A percentile compares a stretch with the other conserved stretches of the same genome.
These are phyloP conservation scores for Hericium coralloides DNA, from an alignment of 768 basidiomycete species.

Conservation along the genomic window DNA sequence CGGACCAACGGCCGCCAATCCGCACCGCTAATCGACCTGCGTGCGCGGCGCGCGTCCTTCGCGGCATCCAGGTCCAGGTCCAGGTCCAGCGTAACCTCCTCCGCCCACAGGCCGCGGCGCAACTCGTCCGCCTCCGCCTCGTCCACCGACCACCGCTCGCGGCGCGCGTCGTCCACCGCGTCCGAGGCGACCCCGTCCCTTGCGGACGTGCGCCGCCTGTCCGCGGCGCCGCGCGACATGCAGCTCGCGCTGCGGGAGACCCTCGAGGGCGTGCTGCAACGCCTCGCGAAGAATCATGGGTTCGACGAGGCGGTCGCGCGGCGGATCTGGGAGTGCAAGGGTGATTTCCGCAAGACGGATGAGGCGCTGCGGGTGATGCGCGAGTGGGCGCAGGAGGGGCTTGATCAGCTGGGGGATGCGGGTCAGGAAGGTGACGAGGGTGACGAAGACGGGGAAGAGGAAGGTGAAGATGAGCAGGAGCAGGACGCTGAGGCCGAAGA, in stretches of 20 bases:
- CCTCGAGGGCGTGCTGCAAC: constrained; percentile 23
- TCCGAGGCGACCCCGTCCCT: not conserved
- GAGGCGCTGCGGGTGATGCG: constrained; percentile 29
- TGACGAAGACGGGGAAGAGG: not conserved
- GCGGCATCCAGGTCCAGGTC: not conserved
- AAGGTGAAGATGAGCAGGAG: constrained; percentile 2
- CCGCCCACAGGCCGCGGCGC: not conserved
- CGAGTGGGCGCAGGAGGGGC: constrained; percentile 25
- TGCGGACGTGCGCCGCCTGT: constrained; percentile 7
- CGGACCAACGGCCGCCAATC: not conserved
- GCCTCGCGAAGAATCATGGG: constrained; percentile 38
- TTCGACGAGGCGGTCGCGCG: constrained; percentile 33
- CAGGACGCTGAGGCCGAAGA: constrained; percentile 4
- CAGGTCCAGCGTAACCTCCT: too few species aligned
- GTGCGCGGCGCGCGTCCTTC: not conserved
- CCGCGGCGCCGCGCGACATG: constrained; percentile 6
- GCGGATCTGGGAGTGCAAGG: constrained; percentile 25
- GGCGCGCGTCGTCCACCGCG: not conserved
- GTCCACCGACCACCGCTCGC: not conserved
- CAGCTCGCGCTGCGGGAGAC: constrained; percentile 21
- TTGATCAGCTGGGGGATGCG: not conserved
- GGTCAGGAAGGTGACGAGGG: not conserved
- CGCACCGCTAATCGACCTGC: not conserved
- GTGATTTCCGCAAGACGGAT: constrained; percentile 31
- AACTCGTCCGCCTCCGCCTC: not conserved